Base-by-base conservation (phyloP, 2,329 filamentous ascomycete species). In the Clarireedia paspali region DNA sequence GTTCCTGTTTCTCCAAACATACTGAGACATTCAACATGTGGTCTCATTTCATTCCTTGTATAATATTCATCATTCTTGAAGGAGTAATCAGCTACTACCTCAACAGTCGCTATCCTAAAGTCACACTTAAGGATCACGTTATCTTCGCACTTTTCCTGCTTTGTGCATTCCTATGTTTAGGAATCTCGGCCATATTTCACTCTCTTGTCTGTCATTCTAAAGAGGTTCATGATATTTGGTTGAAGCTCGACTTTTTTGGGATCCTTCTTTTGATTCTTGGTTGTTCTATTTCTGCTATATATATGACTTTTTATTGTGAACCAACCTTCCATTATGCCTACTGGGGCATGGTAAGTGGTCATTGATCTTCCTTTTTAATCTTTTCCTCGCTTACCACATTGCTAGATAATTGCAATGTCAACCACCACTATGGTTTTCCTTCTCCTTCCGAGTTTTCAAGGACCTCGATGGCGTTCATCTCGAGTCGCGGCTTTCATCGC, bases 1-100 rank as follows among this genome's bases (percentile, higher is more conserved):
- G 61, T 15, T 77, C 74, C 60, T 72, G 70, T 67, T 56, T 63
- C 4, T 73, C 74, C 62, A 57, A 72, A 12, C 74, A 76, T 63
- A 76, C 76, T 58, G 74, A 76, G 62, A 67, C 70, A 0, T 59
- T 70, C 61, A 76, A 75, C 58, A 75, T 76, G 47, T 74, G 70
- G 59, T 71, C 73, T 15, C 73, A 76, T 61, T 67, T 79, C 4
- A 59, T 79, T 2, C 76, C 77, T 0, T 73, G 70, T 10, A 42
- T 75, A 2, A 20, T 68, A 23, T 70, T 70, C 50, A 52, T 72
- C n/a, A 40, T 71, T 6, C 65, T 66, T 23, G 67, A 72, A 57
- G 59, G 57, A 6, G 52, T 63, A 2, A 64, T 71, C 9, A 58
- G 64, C 5, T 57, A 63, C 42, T 67, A 70, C 48, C 65, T 72